Conservation (phyloP, 2,329 filamentous ascomycete species). For the Proliferodiscus dingleyae region DNA sequence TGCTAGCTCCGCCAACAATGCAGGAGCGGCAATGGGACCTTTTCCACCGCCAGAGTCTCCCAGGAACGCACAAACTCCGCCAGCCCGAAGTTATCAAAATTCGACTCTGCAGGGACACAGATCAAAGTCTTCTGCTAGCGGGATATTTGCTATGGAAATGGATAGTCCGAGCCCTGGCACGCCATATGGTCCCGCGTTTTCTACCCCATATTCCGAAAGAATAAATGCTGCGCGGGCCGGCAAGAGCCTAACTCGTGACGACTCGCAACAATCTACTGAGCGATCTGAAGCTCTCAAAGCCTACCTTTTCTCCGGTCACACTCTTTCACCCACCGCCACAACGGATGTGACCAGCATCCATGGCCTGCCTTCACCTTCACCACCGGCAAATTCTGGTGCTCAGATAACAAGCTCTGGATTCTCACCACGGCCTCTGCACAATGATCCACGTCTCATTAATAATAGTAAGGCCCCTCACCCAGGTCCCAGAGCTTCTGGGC, state of each 20-base stretch:
- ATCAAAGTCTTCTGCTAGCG: constrained; percentile 44
- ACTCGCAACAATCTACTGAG: constrained; percentile 10
- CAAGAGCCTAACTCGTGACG: constrained; percentile 10
- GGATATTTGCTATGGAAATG: constrained; percentile 65
- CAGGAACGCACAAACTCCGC: constrained; percentile 32
- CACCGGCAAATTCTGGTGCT: constrained; percentile 7
- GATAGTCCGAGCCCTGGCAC: constrained; percentile 52
- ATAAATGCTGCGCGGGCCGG: constrained; percentile 48
- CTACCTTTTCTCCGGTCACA: constrained; percentile 46
- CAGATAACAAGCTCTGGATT: constrained; percentile 9
- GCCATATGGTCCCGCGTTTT: constrained; percentile 61
- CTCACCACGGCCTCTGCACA: constrained; percentile 12
- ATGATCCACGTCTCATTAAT: constrained; percentile 11
- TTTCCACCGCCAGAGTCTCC: constrained; percentile 49
- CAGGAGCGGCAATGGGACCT: constrained; percentile 36
- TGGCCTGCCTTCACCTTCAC: constrained; percentile 4
- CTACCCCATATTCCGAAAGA: constrained; percentile 59
- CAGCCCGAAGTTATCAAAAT: constrained; percentile 27
- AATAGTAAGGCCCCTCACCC: constrained; percentile 15
- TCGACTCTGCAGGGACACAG: constrained; percentile 37
- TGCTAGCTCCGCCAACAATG: constrained; percentile 46
- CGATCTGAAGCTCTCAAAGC: constrained; percentile 50
- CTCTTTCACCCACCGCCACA: constrained; percentile 12
- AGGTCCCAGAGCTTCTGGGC: constrained; percentile 14
- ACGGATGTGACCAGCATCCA: not conserved